Base-by-base conservation (phyloP, 176 grass and related monocot genomes). In the Cenchrus americanus region DNA sequence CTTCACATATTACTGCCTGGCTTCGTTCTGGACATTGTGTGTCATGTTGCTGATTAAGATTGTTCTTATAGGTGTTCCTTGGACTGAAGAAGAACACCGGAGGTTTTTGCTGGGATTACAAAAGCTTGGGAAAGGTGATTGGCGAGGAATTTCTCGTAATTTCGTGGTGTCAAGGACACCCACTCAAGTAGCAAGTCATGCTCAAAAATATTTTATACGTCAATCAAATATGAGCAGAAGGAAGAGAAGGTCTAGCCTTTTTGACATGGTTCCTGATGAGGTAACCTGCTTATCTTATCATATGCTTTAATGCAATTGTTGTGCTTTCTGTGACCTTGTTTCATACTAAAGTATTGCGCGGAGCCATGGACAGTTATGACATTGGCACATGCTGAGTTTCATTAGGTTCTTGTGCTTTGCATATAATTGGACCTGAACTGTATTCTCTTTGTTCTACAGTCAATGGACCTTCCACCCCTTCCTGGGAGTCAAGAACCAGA, bases 1-100 rank as follows among this genome's bases (percentile, higher is more conserved):
- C 17, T 86, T 59, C 17, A 42, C n/a, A 34, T 41, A 67, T 37
- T 68, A 62, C 44, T 74, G 5, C 49, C 40, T 42, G 19, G 0
- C 58, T 75, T 26, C n/a, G 10, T 82, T 14, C 50, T 43, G 19
- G 12, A 24, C 34, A 61, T 47, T 73, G 6, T 82, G 34, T 90
- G 67, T 10, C 8, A 70, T 72, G 58, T 75, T 87, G 44, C 77
- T 89, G 65, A 84, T 66, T 88, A 67, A 76, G 15, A 52, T 71
- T 46, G 26, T 43, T 64, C 67, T 80, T 47, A n/a, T 66, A 99
- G 96, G 96, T 61, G 93, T 92, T 80, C 91, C 96, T 27, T 99
- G 96, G 96, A 99, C 93, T 62, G 93, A 99, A 96, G 96, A 99
- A 90, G 96, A 99, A 77, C 96, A 99, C 78, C 84, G 89, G 82